A percentile compares a stretch with the other conserved stretches of the same genome.
Conservation (phyloP, 176 grass and related monocot genomes). For the Carex pumila region DNA sequence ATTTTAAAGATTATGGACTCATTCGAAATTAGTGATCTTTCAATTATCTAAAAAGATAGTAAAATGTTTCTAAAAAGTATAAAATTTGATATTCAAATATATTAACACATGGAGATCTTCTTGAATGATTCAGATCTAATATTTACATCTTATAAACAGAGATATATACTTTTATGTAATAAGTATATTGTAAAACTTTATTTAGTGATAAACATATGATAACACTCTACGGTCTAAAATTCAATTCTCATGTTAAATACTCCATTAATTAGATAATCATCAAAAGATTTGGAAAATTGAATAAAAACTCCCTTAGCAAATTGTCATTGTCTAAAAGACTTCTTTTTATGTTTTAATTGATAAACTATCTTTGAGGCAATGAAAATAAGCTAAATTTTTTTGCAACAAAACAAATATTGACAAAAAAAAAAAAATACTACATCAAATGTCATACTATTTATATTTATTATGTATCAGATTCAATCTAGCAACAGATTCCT, state of each 20-base stretch:
- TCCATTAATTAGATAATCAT: neutral
- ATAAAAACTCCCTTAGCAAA: neutral
- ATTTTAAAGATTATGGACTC: no score
- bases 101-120: no score
- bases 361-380: neutral
- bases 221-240: neutral
- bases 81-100: no score
- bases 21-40: no score
- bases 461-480: neutral
- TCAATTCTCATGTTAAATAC: neutral
- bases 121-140: no score
- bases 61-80: no score
- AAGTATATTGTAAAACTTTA: no score
- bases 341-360: neutral
- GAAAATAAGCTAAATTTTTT: neutral
- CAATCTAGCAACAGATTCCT: neutral
- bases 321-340: neutral
- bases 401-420: neutral
- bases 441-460: neutral
- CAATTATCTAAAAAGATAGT: no score
- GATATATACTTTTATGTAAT: no score
- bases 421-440: no score
- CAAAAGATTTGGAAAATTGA: neutral
- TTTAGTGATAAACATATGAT: neutral
- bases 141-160: no score